Evolutionary conservation across 768 basidiomycete species (phyloP), one percentile per base, ranked within the genome.

Genomic region (Amanita thiersii): DNA sequence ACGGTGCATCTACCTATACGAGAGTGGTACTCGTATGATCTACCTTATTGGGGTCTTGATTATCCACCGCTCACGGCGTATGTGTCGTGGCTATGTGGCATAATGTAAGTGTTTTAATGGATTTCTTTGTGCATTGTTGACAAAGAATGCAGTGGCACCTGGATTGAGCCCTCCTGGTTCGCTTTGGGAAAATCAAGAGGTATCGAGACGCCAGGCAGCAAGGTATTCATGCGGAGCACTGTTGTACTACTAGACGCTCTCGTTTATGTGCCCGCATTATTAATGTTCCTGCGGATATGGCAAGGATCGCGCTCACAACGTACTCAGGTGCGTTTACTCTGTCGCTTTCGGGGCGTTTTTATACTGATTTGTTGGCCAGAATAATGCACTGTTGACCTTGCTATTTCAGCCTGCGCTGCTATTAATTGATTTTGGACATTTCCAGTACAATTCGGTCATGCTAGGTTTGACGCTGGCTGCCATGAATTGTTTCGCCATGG

Each of bases 401-500:
- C 63, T 94, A 11, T 69, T 92, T 10, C 88, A 92, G 53, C 94
- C 94, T 2, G 79, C 85, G 0, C 63, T 96, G 23, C 63, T 91
- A 6, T 64, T 96, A 14, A 73, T 94, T 40, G 94, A 96, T 61
- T 86, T 82, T 56, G 91, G 94, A 0, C 92, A 97, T 56, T 94
- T 94, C 53, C 92, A 98, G 61, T 96, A 91, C 58, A 97, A 96
- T 56, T 85, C 86, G 2, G 76, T 93, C 49, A 92, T 94, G 87
- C 79, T 97, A 36, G 93, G 86, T 2, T 65, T 90, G 23, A 78
- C 83, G 0, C 54, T 90, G 19, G 62, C 83, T 18, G 67, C 87
- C 0, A 57, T 92, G 26, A 75, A 80, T 49, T 76, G 74, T 50
- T 86, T 94, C 32, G 76, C 81, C 1, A 57, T 54, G 2, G 84